phyloP scores from a whole-genome alignment of 345 rosid genomes.

The Rhodamnia argentea region DNA sequence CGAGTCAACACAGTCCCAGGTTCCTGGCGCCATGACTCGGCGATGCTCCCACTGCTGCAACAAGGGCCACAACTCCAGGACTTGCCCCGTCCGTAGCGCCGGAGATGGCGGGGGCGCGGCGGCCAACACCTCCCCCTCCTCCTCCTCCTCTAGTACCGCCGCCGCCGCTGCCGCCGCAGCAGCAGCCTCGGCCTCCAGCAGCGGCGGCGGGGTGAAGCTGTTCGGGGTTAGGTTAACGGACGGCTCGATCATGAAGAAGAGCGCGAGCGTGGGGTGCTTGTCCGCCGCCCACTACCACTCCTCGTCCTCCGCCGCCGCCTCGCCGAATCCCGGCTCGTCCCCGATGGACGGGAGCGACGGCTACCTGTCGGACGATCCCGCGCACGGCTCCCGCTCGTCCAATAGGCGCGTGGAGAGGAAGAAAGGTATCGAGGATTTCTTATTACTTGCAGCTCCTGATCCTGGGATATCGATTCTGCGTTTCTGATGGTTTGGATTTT shows the following conservation, averaged over 20 bases:
- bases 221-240: constrained; percentile 88
- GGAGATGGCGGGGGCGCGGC: not conserved
- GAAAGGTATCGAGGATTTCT: constrained; percentile 39
- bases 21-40: constrained; percentile 24
- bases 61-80: constrained; percentile 90
- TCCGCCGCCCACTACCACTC: constrained; percentile 53
- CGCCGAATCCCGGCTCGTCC: constrained; percentile 48
- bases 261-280: constrained; percentile 89
- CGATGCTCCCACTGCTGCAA: constrained; percentile 92
- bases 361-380: constrained; percentile 41
- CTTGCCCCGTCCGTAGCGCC: constrained; percentile 51
- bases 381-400: constrained; percentile 43
- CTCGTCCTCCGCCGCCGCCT: constrained; percentile 60
- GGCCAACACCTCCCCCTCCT: not conserved
- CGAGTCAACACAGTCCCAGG: not conserved
- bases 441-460: not conserved
- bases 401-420: constrained; percentile 72
- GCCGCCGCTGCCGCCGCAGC: not conserved
- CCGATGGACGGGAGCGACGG: constrained; percentile 29
- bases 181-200: not conserved
- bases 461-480: not conserved
- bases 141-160: not conserved
- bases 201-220: constrained; percentile 36
- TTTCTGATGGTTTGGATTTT: not conserved
- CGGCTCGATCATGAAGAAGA: constrained; percentile 87